Base-by-base conservation (phyloP, 2,329 filamentous ascomycete genomes). In the Akanthomyces lecanii region DNA sequence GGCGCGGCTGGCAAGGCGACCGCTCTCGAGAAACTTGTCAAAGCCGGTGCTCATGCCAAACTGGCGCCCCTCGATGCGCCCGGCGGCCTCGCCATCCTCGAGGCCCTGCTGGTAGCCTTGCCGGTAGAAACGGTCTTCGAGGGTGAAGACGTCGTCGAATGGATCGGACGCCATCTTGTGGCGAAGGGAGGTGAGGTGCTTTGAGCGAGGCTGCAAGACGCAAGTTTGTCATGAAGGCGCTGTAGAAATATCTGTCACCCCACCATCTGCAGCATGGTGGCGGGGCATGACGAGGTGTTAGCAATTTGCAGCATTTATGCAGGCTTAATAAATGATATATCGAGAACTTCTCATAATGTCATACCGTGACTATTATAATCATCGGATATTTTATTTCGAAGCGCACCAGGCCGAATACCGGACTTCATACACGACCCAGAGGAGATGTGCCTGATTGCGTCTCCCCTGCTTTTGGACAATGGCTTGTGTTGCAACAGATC, bases 31-130 rank as follows among this genome's bases (percentile, higher is more conserved):
- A 71, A 96, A 97, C 77, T 97, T 98, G 70, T 97, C 91, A 69
- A 95, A 98, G 0, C 93, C 94, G 67, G 93, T 95, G 73, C 96
- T 90, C 48, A 98, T 85, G 0, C 94, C 95, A 72, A 98, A 92
- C 23, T 92, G 85, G 58, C 92, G 90, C 65, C 95, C 95, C 81
- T 99, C 95, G 67, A 91, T 86, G 63, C 88, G 87, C 45, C 95
- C 95, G 38, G 91, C 89, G 64, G 83, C 82, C 47, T 85, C 80
- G 64, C 95, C 95, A 75, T 97, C 94, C 47, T 82, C 78, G 54
- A 86, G 75, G 50, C 95, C 95, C 61, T 91, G 83, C 6, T 81
- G 75, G 78, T 92, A 94, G 64, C 95, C 95, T 75, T 94, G 86
- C 51, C 85, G 80, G 79, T 97, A 97, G 79, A 94, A 96, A 65